Conservation (phyloP, 1,284 basidiomycete species). For the Spongispora temasekensis region DNA sequence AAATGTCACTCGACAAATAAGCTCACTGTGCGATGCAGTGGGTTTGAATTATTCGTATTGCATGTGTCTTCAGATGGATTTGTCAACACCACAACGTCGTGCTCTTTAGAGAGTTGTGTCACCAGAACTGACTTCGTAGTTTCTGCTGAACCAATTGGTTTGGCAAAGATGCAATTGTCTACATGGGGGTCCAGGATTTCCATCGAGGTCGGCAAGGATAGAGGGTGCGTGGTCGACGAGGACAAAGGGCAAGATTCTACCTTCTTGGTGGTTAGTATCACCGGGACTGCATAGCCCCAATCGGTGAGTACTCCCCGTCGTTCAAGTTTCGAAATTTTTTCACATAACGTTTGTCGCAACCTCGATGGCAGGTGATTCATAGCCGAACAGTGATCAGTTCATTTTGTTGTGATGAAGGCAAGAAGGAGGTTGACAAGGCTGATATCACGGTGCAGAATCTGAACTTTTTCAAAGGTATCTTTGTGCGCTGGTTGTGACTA, state of each 20-base stretch:
- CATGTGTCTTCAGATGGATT: neutral
- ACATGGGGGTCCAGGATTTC: too few relatives aligned
- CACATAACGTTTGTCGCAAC: neutral
- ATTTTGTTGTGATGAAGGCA: neutral
- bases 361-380: neutral
- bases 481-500: neutral
- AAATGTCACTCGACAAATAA: neutral
- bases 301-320: neutral
- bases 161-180: neutral
- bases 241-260: neutral
- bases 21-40: neutral
- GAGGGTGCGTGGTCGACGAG: neutral
- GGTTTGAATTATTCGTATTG: neutral
- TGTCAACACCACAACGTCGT: neutral
- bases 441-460: neutral
- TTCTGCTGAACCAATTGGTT: neutral
- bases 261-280: neutral
- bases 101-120: neutral
- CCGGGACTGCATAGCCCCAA: neutral
- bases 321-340: neutral
- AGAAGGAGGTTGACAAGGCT: neutral
- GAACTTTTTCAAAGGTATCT: neutral
- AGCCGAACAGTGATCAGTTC: neutral
- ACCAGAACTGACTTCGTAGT: neutral
- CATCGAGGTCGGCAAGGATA: neutral